Base-by-base conservation (phyloP, 2,329 filamentous ascomycete species). In the Colletotrichum sp. region DNA sequence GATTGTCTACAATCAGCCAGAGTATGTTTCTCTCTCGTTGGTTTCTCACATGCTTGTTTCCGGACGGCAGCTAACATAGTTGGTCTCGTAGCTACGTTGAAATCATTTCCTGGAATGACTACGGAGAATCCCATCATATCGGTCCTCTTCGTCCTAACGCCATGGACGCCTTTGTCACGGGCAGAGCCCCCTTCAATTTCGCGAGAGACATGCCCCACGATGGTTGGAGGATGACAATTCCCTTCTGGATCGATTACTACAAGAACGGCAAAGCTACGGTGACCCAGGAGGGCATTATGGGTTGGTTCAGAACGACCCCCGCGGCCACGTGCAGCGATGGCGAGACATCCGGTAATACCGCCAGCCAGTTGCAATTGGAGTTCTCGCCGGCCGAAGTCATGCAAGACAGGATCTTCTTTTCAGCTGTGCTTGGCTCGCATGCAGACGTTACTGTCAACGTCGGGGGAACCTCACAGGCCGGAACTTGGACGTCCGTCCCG, bases 121-220 rank as follows among this genome's bases (percentile, higher is more conserved):
- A 85, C 75, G 89, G 89, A 21, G 90, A 91, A 79, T 86, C 88
- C 2, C 88, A 89, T 80, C 90, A 91, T 80, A 89, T 91, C 72
- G 87, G 86, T 9, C 87, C 89, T 0, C 80, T 90, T 15, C 82
- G 74, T 78, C 86, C 81, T 79, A 81, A 87, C 9, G 84, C 28
- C 21, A 36, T 43, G 18, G 55, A 18, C 2, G 55, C 67, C 13
- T 61, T 61, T 18, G 3, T 7, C 7, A 21, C 43, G 2, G 55
- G 67, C 8, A 48, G n/a, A 30, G 88, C 87, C 1, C 88, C 89
- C 4, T 85, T 83, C 67, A 81, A 83, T 75, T 92, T 90, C 78
- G 88, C 87, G 36, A 74, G 84, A 16, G 82, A 84, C 73, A 85
- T 87, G 81, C 85, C 86, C 3, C 90, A 92, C 79, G 86, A 88